Evolutionary conservation across 176 grass and related monocot species (phyloP), one percentile per base, ranked within the genome.

Genomic region (Canna indica): DNA sequence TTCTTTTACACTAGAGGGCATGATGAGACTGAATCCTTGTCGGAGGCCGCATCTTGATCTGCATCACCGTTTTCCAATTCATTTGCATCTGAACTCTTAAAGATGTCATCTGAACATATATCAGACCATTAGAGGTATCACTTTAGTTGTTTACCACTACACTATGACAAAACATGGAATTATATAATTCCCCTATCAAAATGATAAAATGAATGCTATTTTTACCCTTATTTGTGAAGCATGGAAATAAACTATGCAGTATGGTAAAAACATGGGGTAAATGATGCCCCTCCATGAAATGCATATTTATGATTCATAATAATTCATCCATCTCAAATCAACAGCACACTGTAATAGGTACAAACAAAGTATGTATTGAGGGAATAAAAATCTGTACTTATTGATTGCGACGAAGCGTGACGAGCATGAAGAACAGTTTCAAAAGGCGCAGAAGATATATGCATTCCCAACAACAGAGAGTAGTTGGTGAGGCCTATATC

Each of bases 381-480:
- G n/a, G n/a, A n/a, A n/a, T n/a, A 46, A 46, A 1, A 46, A 12
- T 7, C 4, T 56, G 20, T 56, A 56, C 52, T 20, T 56, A 20
- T n/a, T n/a, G 52, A n/a, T 7, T 56, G 20, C 24, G 18, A 7
- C 20, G 22, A n/a, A 56, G 52, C 20, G 20, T 56, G 20, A n/a
- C 52, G n/a, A n/a, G 7, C 52, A 7, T 24, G 20, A 56, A 56
- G 17, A n/a, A n/a, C 52, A 56, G 20, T n/a, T n/a, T 56, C 52
- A 26, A 56, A 56, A 56, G 52, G 52, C 24, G 52, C 20, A 12
- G 52, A n/a, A 56, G 18, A 56, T 1, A 56, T 24, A 54, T 56
- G 52, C 52, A 56, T 56, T 56, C 52, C 52, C 52, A 56, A n/a
- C 52, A 56, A 24, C 5, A 56, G 52, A n/a, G 52, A 56, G 52